Percentiles rank a stretch among this genome's conserved stretches.
These are phyloP conservation scores for Apiotrichum mycotoxinovorans DNA, from an alignment of 1,284 basidiomycete species.

Conservation along the genomic window DNA sequence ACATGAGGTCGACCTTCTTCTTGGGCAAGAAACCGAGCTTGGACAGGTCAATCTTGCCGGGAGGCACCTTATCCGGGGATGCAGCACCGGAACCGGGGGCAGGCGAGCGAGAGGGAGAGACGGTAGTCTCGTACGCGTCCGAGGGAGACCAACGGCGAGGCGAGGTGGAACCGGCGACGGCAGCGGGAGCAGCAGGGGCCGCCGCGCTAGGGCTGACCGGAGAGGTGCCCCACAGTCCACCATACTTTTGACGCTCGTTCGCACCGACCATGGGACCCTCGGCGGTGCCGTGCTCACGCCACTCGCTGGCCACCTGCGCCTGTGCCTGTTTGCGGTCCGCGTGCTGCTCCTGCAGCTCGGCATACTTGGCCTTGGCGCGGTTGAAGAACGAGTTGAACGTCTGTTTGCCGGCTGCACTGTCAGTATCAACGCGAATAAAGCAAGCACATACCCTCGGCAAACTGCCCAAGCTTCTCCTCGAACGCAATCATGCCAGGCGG, in stretches of 20 bases:
- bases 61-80: slow-evolving; percentile 21
- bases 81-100: slow-evolving; percentile 5
- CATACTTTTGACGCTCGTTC: not conserved
- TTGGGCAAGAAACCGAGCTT: slow-evolving; percentile 51
- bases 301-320: slow-evolving; percentile 2
- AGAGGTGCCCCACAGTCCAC: not conserved
- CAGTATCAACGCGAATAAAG: not conserved
- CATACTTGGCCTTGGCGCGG: slow-evolving; percentile 39
- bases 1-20: slow-evolving; percentile 47
- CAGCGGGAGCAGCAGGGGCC: not conserved
- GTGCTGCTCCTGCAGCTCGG: slow-evolving; percentile 32
- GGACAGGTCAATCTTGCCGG: slow-evolving; percentile 48
- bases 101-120: slow-evolving; percentile 8
- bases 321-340: slow-evolving; percentile 10
- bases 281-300: slow-evolving; percentile 5
- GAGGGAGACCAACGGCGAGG: slow-evolving; percentile 43
- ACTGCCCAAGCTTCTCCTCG: slow-evolving; percentile 44
- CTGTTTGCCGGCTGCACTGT: slow-evolving; percentile 37
- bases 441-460: slow-evolving; percentile 39
- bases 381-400: slow-evolving; percentile 43
- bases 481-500: slow-evolving; percentile 38
- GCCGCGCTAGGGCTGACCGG: not conserved
- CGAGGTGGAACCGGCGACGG: not conserved
- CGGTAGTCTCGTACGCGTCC: slow-evolving; percentile 35
- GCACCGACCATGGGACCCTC: slow-evolving; percentile 1